Conservation (phyloP, 2,329 filamentous ascomycete species). For the Cytospora schulzeri region DNA sequence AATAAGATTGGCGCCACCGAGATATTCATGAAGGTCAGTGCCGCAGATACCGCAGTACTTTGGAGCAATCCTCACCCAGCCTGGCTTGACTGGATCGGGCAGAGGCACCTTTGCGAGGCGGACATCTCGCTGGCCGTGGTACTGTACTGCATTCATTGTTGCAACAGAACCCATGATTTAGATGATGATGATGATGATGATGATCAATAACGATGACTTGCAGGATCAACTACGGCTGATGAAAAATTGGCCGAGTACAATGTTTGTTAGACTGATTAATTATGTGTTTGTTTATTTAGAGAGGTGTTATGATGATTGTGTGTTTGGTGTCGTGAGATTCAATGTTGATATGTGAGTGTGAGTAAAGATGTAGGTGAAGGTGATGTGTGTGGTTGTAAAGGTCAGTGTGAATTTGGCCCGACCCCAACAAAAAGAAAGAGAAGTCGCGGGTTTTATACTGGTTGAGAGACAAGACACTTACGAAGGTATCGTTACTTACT, state of each 20-base stretch:
- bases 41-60: constrained; percentile 40
- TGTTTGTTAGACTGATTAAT: no score
- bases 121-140: constrained; percentile 27
- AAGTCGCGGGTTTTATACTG: constrained; percentile 14
- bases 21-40: constrained; percentile 39
- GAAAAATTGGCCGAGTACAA: no score
- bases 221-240: no score
- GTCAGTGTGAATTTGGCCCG: neutral
- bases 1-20: constrained; percentile 36
- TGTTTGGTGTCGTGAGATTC: neutral
- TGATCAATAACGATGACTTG: no score
- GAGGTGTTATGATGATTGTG: no score
- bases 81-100: constrained; percentile 18
- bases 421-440: neutral
- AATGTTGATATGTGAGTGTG: no score
- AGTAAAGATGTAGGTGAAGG: no score
- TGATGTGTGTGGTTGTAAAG: no score
- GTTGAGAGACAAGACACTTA: neutral
- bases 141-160: constrained; percentile 27
- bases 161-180: constrained; percentile 1
- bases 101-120: constrained; percentile 25
- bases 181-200: neutral
- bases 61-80: constrained; percentile 34
- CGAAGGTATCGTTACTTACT: constrained; percentile 6
- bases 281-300: no score